These are phyloP conservation scores for Eucalyptus virginea DNA, from an alignment of 345 rosid species.

Conservation along the genomic window DNA sequence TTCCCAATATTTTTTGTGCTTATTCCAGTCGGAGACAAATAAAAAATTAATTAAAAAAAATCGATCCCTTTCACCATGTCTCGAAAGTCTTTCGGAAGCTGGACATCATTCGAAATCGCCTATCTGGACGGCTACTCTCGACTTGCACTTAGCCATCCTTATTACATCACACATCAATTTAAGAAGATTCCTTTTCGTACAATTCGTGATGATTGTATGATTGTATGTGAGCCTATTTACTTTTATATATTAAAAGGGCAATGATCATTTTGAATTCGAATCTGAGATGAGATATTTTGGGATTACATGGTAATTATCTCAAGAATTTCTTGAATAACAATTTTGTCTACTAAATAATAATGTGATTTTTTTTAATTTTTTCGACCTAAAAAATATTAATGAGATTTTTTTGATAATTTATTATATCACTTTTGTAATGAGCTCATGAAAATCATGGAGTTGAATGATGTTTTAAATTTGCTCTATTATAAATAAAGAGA, in stretches of 20 bases:
- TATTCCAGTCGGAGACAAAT: background rate
- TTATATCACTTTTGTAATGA: background rate
- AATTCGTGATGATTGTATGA: background rate
- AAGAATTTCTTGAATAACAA: background rate
- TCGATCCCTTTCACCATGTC: background rate
- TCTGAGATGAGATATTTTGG: too few species aligned
- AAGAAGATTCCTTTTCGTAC: background rate
- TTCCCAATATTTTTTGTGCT: background rate
- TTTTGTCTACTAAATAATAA: background rate
- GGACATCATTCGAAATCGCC: background rate
- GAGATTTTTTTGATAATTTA: background rate
- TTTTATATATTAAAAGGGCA: too few species aligned
- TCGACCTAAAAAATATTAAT: too few species aligned
- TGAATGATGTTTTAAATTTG: background rate
- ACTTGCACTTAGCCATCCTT: background rate
- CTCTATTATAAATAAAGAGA: background rate
- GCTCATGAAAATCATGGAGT: background rate
- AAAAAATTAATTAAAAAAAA: background rate
- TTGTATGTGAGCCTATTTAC: background rate
- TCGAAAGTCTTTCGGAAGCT: background rate
- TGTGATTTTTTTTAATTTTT: background rate
- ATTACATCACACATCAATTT: background rate
- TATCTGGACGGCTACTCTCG: background rate
- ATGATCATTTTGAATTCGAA: background rate
- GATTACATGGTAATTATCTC: background rate